Evolutionary conservation across 225 moss, liverwort and hornwort genomes (phyloP).

Genomic region (Marchantia polymorpha): DNA sequence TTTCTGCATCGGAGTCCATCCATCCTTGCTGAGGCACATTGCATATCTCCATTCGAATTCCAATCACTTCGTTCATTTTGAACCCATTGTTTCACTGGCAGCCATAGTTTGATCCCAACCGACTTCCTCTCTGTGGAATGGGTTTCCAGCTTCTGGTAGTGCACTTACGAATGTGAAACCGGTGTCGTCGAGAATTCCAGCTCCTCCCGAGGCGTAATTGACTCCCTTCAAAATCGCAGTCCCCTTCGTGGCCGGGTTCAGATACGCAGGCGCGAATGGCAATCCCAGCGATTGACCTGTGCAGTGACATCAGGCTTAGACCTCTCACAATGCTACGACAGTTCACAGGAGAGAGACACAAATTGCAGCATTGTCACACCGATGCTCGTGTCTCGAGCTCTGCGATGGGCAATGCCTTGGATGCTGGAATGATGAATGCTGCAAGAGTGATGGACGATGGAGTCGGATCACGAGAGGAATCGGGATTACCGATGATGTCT

Average conservation of each 20-base stretch:
- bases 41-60: too few relatives aligned
- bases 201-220: constrained; percentile 63
- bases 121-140: not conserved
- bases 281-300: constrained; percentile 53
- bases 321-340: too few relatives aligned
- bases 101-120: not conserved
- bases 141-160: not conserved
- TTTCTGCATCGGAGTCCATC: not conserved
- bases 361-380: too few relatives aligned
- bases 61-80: too few relatives aligned
- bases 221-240: constrained; percentile 50
- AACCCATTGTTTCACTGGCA: not conserved
- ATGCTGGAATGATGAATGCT: too few relatives aligned
- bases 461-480: not conserved
- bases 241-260: constrained; percentile 47
- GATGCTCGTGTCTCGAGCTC: not conserved
- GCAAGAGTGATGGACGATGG: too few relatives aligned
- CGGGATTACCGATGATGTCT: constrained; percentile 37
- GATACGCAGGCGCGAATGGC: constrained; percentile 45
- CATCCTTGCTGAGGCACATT: not conserved
- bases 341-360: too few relatives aligned
- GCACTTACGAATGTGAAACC: constrained; percentile 54
- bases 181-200: constrained; percentile 58
- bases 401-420: too few relatives aligned
- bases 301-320: not conserved